Evolutionary conservation across 345 rosid species (phyloP).

Genomic region (Cochlearia excelsa): DNA sequence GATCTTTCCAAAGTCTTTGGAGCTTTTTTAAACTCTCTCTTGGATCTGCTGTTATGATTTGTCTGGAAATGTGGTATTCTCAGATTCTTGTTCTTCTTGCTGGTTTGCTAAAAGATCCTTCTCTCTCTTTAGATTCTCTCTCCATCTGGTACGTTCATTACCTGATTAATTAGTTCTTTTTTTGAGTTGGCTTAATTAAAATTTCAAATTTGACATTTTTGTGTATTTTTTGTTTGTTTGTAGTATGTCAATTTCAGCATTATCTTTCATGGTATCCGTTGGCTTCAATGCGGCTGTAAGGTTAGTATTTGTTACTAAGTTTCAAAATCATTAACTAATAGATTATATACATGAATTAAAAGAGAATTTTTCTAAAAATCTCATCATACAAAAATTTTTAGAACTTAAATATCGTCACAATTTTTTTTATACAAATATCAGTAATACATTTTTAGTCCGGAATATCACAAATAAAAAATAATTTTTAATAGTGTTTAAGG

Average conservation of each 20-base stretch:
- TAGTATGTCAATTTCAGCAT: constrained; percentile 57
- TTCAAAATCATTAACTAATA: no score
- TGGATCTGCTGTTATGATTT: constrained; percentile 83
- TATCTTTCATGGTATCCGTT: constrained; percentile 70
- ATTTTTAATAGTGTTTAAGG: no score
- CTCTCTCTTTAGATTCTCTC: constrained; percentile 67
- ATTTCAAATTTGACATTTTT: not conserved
- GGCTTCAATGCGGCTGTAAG: constrained; percentile 95
- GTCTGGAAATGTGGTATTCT: constrained; percentile 81
- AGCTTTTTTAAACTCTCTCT: constrained; percentile 58
- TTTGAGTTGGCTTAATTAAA: no score
- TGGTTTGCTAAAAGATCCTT: constrained; percentile 63
- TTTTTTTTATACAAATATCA: no score
- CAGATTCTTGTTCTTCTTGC: constrained; percentile 73
- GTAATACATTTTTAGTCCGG: no score
- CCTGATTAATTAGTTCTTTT: not conserved
- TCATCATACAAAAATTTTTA: no score
- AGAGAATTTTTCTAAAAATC: no score
- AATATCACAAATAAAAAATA: no score
- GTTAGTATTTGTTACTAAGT: constrained; percentile 43
- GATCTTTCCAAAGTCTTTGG: constrained; percentile 64
- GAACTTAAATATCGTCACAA: no score
- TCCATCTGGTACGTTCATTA: constrained; percentile 54
- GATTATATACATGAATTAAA: no score
- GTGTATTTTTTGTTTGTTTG: constrained; percentile 1